These are phyloP conservation scores for Nymphaea thermarum DNA, from an alignment of 164 flowering plant species.

Conservation along the genomic window DNA sequence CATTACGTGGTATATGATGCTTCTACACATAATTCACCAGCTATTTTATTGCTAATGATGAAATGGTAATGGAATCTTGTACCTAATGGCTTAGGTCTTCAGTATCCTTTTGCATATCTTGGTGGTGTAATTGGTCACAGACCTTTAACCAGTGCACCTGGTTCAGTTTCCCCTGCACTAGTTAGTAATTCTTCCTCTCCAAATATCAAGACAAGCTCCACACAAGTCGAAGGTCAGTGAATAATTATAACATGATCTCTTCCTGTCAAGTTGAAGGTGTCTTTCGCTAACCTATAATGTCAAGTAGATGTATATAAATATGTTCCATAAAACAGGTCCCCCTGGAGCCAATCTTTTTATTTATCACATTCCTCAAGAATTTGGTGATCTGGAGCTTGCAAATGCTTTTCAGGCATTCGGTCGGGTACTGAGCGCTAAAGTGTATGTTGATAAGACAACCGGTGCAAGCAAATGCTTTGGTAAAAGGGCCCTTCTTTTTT, in stretches of 20 bases:
- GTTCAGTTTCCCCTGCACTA: slow-evolving; percentile 31
- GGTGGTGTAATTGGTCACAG: slow-evolving; percentile 65
- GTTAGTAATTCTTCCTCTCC: slow-evolving; percentile 42
- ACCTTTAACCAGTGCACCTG: slow-evolving; percentile 49
- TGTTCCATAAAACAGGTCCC: slow-evolving; percentile 53
- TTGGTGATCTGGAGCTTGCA: slow-evolving; percentile 87
- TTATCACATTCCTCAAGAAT: slow-evolving; percentile 98
- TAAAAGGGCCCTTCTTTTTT: slow-evolving; percentile 16
- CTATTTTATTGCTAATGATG: neutral
- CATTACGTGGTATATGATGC: slow-evolving; percentile 35
- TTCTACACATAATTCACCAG: no score
- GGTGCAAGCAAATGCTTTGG: slow-evolving; percentile 99
- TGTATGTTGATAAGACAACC: slow-evolving; percentile 92
- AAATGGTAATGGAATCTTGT: neutral
- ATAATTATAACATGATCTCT: neutral
- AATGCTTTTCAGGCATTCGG: slow-evolving; percentile 81
- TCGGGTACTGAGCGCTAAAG: slow-evolving; percentile 87
- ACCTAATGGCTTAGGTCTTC: slow-evolving; percentile 59
- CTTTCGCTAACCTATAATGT: slow-evolving; percentile 2
- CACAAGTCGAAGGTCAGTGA: slow-evolving; percentile 78
- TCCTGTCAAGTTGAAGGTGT: neutral
- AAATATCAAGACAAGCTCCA: slow-evolving; percentile 38
- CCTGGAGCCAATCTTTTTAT: slow-evolving; percentile 96
- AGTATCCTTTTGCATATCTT: slow-evolving; percentile 66
- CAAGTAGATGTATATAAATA: neutral